phyloP scores from a whole-genome alignment of 305 asterid species.

The Fraxinus dipetala region DNA sequence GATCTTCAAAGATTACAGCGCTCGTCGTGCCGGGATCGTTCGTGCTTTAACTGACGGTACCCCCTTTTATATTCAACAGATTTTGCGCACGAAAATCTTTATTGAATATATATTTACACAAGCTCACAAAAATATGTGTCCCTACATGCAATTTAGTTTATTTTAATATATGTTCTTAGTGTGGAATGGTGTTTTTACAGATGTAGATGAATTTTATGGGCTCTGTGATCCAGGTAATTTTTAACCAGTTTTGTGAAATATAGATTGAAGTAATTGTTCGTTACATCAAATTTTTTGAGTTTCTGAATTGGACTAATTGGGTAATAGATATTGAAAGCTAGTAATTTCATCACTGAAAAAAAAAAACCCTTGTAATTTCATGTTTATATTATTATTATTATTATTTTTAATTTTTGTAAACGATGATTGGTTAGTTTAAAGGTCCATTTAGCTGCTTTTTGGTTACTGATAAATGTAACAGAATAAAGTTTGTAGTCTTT shows the following conservation, averaged over 20 bases:
- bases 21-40: not conserved
- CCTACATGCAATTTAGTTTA: not conserved
- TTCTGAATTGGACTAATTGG: constrained; percentile 22
- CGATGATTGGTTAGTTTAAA: not conserved
- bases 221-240: not conserved
- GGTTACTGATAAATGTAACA: not conserved
- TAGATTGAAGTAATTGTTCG: not conserved
- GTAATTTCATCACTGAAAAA: constrained; percentile 1
- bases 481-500: not conserved
- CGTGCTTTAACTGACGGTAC: constrained; percentile 2
- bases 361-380: not conserved
- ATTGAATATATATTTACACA: not conserved
- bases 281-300: not conserved
- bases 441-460: not conserved
- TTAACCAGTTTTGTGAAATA: not conserved
- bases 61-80: not conserved
- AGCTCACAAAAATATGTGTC: not conserved
- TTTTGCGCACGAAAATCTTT: not conserved
- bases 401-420: not conserved
- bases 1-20: constrained; percentile 3
- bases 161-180: not conserved
- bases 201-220: not conserved
- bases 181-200: not conserved
- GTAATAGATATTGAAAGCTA: constrained; percentile 3
- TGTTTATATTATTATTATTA: not conserved